Base-by-base conservation (phyloP, 257 asterid species). In the Ophiorrhiza pumila region DNA sequence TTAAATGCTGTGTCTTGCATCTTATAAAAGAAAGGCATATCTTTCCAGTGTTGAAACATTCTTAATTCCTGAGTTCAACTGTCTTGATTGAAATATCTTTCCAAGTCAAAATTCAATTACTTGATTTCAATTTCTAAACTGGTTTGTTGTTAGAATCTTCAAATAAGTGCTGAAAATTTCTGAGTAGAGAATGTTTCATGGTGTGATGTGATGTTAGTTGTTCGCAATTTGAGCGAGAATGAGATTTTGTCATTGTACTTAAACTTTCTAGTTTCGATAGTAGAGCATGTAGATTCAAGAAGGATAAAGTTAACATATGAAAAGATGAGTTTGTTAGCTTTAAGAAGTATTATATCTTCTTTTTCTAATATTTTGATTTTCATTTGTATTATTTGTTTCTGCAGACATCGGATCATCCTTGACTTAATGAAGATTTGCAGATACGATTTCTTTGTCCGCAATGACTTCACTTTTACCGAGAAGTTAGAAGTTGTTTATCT, bases 341-440 rank as follows among this genome's bases (percentile, higher is more conserved):
- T n/a, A n/a, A 45, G 49, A 42, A 11, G 12, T 64, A 10, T 12
- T 17, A 1, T 60, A 50, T 50, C 22, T n/a, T 32, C 3, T 46
- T 47, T 15, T 43, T 15, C 8, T 52, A 14, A 18, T 37, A 43
- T 63, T 2, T 59, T 4, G 4, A 10, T 27, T 12, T 41, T 34
- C 23, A n/a, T 10, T 27, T 61, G 22, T 20, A 56, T 27, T 17
- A 25, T 59, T 58, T 68, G 59, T 76, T 63, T 75, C 46, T 76
- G 80, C 76, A 63, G 80, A 58, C 72, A 53, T 47, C 76, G 2
- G 32, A 71, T 9, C 72, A 53, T 13, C 76, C 72, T 9, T 76
- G 71, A 70, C 0, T 15, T 64, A 60, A 62, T 2, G 39, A 66
- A 41, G 67, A 52, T 14, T 35, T 55, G 58, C 6, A 7, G 6